Evolutionary conservation across 257 asterid species (phyloP).

Genomic region (Solanum gandarillasii): DNA sequence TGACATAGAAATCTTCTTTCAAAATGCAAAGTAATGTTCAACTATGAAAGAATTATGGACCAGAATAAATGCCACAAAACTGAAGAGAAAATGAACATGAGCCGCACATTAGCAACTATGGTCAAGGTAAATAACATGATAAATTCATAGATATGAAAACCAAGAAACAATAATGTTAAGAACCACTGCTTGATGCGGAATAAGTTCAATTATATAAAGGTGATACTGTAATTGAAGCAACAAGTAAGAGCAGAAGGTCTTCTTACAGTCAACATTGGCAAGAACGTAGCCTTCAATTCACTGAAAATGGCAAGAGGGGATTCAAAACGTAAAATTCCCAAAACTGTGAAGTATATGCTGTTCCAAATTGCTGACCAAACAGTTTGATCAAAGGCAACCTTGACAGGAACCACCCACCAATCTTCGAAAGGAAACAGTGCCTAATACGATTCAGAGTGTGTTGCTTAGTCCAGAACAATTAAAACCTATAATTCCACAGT

Average conservation of each 20-base stretch:
- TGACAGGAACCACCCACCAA: constrained; percentile 96
- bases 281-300: constrained; percentile 69
- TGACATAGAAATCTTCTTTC: background rate
- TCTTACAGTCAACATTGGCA: constrained; percentile 81
- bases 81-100: background rate
- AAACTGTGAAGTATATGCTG: constrained; percentile 59
- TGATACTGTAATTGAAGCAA: background rate
- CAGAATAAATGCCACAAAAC: background rate
- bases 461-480: background rate
- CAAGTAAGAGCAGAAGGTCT: background rate
- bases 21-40: background rate
- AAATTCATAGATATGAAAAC: background rate
- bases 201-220: background rate
- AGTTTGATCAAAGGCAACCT: constrained; percentile 76
- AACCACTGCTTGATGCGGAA: background rate
- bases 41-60: background rate
- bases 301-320: constrained; percentile 44
- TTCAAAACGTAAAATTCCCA: constrained; percentile 65
- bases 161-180: background rate
- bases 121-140: background rate
- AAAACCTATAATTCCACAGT: background rate
- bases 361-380: constrained; percentile 81
- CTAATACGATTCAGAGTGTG: constrained; percentile 18
- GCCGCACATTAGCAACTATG: background rate
- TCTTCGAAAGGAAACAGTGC: constrained; percentile 69